Base-by-base conservation (phyloP, 352 stramenopile genomes). In the Thalassiosira gravida region DNA sequence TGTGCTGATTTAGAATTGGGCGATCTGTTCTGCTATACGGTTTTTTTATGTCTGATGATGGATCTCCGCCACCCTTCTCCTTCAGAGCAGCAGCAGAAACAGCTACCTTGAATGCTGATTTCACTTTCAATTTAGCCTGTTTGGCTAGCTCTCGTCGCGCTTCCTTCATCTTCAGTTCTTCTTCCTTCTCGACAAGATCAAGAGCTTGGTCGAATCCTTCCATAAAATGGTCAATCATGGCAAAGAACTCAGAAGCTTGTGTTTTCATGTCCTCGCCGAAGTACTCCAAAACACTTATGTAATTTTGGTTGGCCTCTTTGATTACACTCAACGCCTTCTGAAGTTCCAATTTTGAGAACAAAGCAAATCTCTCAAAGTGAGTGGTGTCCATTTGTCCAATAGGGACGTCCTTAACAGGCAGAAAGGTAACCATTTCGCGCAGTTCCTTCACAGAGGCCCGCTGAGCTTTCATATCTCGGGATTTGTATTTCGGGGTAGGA, bases 201-300 rank as follows among this genome's bases (percentile, higher is more conserved):
- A 61, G 25, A 9, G 84, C 79, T 39, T 77, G 74, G 53, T 91
- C 76, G 56, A 90, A 93, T 46, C 67, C 64, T 56, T 55, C n/a
- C 59, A 94, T 89, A 59, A 95, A 95, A 8, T 80, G 67, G 24
- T 81, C 68, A 52, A 95, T 70, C 32, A 80, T 92, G 44, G 78
- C 80, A 80, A 95, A 95, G 52, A 95, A 94, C 20, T 93, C 82
- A 44, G 69, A 57, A 13, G 78, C 86, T 42, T 83, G 68, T 73
- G 90, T 92, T 16, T 88, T 89, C 35, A 86, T 80, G 58, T 95
- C 89, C 83, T 95, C 91, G 22, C 91, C 84, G 57, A 95, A 94
- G 77, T 94, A 95, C 30, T 85, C 57, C n/a, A 95, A 69, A 0
- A 93, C 25, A 13, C 61, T 52, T 25, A 65, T 69, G 52, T 87